Evolutionary conservation across 2,329 filamentous ascomycete genomes (phyloP).

Genomic region (Aspergillus pseudoviridinutans): DNA sequence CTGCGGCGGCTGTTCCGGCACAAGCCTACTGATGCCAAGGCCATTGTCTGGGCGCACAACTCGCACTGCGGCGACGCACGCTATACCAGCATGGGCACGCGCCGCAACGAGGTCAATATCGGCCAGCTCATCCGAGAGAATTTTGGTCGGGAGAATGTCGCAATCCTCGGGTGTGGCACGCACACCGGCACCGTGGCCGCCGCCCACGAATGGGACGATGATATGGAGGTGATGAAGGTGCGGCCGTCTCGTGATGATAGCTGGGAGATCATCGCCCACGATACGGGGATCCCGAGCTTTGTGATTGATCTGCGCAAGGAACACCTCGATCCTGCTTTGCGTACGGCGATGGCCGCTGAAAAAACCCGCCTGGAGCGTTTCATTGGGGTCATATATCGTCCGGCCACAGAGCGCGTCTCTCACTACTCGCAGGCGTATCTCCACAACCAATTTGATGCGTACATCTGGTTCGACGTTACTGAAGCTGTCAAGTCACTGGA

Average conservation of each 20-base stretch:
- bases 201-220: constrained; percentile 48
- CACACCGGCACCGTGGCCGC: constrained; percentile 52
- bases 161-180: constrained; percentile 47
- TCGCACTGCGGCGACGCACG: constrained; percentile 54
- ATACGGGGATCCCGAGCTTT: constrained; percentile 44
- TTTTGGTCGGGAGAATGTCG: constrained; percentile 39
- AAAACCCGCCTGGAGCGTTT: constrained; percentile 45
- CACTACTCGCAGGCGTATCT: constrained; percentile 48
- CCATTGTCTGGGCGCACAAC: constrained; percentile 54
- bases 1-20: constrained; percentile 43
- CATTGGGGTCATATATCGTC: constrained; percentile 52
- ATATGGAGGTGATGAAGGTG: constrained; percentile 50
- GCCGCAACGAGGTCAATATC: constrained; percentile 47
- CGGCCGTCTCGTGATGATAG: constrained; percentile 44
- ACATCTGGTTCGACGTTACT: constrained; percentile 49
- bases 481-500: constrained; percentile 45
- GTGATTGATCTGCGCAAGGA: constrained; percentile 44
- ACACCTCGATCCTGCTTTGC: constrained; percentile 31
- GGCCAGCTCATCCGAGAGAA: constrained; percentile 51
- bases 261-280: constrained; percentile 49
- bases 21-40: constrained; percentile 39
- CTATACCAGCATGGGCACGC: constrained; percentile 47
- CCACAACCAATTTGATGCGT: constrained; percentile 48
- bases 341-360: constrained; percentile 35
- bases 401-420: constrained; percentile 47